Base-by-base conservation (phyloP, 345 rosid species). In the Camelina sativa region DNA sequence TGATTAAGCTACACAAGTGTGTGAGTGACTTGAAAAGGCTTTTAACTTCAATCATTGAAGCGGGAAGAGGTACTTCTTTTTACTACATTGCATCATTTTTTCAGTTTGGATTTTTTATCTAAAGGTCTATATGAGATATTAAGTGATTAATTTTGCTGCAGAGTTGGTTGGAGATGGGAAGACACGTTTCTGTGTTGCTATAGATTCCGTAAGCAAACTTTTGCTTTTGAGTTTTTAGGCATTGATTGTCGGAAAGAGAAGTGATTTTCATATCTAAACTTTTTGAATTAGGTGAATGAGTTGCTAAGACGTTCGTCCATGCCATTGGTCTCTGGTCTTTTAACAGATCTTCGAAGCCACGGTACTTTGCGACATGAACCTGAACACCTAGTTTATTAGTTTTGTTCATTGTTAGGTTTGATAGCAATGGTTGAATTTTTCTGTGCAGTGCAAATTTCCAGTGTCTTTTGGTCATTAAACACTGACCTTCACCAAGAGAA, bases 331-430 rank as follows among this genome's bases (percentile, higher is more conserved):
- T 89, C 94, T 55, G 82, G 80, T 59, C 79, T 89, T 43, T 46
- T 92, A 59, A 86, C 87, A 77, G 86, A 88, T 79, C 88, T 90
- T 61, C 91, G 96, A 60, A 88, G 91, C 80, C 85, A 89, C 65
- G 98, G 97, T 92, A 84, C 73, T 66, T 35, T 78, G 72, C 44
- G 6, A 8, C 56, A 22, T 48, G 38, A 57, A 65, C 72, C 12
- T 47, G 6, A 64, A 2, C 32, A 7, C 6, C 6, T 41, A 12
- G 28, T 65, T 11, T 57, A 41, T 32, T 59, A 55, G 47, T 52
- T 71, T 30, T 17, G 0, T 17, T 71, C 4, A 15, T 38, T 47
- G 3, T 38, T 64, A 50, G 47, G 46, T 19, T 67, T 67, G 30
- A 38, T 1, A 30, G 12, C 11, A 7, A 52, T 11, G 30, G 57